Conservation (phyloP, 805 yeast species). For the Candida germanica region DNA sequence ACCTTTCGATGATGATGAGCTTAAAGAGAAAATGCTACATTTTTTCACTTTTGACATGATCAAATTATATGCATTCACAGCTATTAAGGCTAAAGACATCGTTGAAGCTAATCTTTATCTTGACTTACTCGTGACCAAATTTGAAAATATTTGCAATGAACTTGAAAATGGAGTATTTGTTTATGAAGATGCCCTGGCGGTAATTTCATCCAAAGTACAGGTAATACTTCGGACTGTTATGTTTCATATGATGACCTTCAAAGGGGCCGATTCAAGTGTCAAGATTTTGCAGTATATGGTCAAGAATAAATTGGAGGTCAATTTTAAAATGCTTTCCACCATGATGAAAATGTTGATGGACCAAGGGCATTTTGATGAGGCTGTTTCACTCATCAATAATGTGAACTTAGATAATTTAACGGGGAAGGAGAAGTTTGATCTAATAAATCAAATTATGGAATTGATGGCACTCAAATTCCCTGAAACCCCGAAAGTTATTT, state of each 20-base stretch:
- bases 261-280: slow-evolving; percentile 31
- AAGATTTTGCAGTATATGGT: slow-evolving; percentile 32
- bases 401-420: slow-evolving; percentile 22
- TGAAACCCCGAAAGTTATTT: slow-evolving; percentile 29
- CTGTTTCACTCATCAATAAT: slow-evolving; percentile 30
- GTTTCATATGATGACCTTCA: slow-evolving; percentile 34
- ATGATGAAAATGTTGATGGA: slow-evolving; percentile 29
- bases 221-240: slow-evolving; percentile 27
- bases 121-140: slow-evolving; percentile 34
- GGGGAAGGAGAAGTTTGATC: slow-evolving; percentile 15
- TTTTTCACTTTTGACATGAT: slow-evolving; percentile 30
- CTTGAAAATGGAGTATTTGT: slow-evolving; percentile 9
- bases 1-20: slow-evolving; percentile 14
- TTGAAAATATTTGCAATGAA: slow-evolving; percentile 25
- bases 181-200: slow-evolving; percentile 13
- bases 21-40: slow-evolving; percentile 26
- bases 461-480: slow-evolving; percentile 29
- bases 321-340: slow-evolving; percentile 21
- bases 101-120: slow-evolving; percentile 33
- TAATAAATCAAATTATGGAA: slow-evolving; percentile 30
- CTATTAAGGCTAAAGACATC: slow-evolving; percentile 25
- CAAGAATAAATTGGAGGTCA: slow-evolving; percentile 22
- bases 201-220: slow-evolving; percentile 20
- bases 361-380: slow-evolving; percentile 31
- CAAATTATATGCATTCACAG: slow-evolving; percentile 18